Percentiles rank a stretch among this genome's conserved stretches.
Conservation (phyloP, 1,284 basidiomycete species). For the Phellopilus nigrolimitatus region DNA sequence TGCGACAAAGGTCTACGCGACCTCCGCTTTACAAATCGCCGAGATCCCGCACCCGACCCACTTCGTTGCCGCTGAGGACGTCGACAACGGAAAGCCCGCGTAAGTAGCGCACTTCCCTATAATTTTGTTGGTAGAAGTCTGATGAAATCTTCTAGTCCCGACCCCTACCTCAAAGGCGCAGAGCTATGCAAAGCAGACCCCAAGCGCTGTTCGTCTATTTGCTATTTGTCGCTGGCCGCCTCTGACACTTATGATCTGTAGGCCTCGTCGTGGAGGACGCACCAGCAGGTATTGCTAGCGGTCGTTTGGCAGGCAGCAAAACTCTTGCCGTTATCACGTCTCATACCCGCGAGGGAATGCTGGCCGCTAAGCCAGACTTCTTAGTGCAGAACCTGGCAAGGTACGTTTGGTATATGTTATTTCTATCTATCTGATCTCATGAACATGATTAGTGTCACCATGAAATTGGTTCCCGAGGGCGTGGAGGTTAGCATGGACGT, state of each 20-base stretch:
- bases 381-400: conserved; percentile 60
- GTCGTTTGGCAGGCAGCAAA: conserved; percentile 71
- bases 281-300: conserved; percentile 72
- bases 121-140: conserved; percentile 20
- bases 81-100: conserved; percentile 76
- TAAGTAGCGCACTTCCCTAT: conserved; percentile 29
- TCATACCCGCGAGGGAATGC: conserved; percentile 62
- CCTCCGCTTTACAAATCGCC: conserved; percentile 47
- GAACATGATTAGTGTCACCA: conserved; percentile 35
- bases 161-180: conserved; percentile 79
- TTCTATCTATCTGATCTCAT: not conserved
- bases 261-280: conserved; percentile 87
- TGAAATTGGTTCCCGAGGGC: conserved; percentile 39
- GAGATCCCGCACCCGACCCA: conserved; percentile 55
- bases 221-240: not conserved
- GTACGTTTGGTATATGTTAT: conserved; percentile 31
- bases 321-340: conserved; percentile 79
- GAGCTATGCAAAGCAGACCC: conserved; percentile 55
- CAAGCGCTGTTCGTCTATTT: conserved; percentile 41
- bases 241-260: conserved; percentile 34
- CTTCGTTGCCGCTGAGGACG: conserved; percentile 78
- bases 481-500: conserved; percentile 36
- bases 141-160: conserved; percentile 51
- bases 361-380: conserved; percentile 50
- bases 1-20: conserved; percentile 56